These are phyloP conservation scores for Iris macrosiphon DNA, from an alignment of 106 monocot species.

Conservation along the genomic window DNA sequence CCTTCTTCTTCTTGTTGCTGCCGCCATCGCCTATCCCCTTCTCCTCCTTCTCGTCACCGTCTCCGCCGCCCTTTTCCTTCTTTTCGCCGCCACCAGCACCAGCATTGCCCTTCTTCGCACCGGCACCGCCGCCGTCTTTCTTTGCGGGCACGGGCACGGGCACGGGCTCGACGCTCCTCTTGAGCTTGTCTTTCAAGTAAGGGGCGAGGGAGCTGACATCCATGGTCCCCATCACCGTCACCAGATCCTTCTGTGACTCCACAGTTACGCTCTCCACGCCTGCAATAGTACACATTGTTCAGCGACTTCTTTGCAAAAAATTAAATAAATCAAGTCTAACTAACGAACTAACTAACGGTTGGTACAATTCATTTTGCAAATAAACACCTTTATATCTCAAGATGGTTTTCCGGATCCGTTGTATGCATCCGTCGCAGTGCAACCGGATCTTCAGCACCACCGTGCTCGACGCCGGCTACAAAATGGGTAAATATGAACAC, in stretches of 20 bases:
- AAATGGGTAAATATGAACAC: too few species aligned
- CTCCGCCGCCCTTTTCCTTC: not conserved
- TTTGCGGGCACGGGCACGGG: constrained; percentile 22
- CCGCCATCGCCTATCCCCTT: constrained; percentile 8
- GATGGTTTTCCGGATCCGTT: constrained; percentile 34
- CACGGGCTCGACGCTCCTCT: constrained; percentile 37
- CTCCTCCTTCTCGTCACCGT: not conserved
- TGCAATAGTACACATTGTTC: constrained; percentile 11
- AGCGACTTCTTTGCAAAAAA: not conserved
- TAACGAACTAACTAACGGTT: not conserved
- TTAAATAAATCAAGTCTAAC: not conserved
- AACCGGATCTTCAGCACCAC: constrained; percentile 62
- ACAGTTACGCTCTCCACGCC: constrained; percentile 53
- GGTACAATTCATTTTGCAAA: not conserved
- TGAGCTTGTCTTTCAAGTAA: constrained; percentile 37
- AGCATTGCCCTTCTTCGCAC: constrained; percentile 11
- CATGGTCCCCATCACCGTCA: constrained; percentile 78
- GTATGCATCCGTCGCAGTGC: constrained; percentile 80
- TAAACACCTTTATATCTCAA: constrained; percentile 57
- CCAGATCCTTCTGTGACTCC: constrained; percentile 41
- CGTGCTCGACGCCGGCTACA: constrained; percentile 29
- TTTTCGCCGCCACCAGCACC: constrained; percentile 13
- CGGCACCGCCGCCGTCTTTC: constrained; percentile 23
- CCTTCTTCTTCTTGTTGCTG: too few species aligned
- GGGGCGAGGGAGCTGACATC: constrained; percentile 33